A percentile compares a stretch with the other conserved stretches of the same genome.
Evolutionary conservation across 2,329 filamentous ascomycete species (phyloP).

Genomic region (Penicillium sp.): DNA sequence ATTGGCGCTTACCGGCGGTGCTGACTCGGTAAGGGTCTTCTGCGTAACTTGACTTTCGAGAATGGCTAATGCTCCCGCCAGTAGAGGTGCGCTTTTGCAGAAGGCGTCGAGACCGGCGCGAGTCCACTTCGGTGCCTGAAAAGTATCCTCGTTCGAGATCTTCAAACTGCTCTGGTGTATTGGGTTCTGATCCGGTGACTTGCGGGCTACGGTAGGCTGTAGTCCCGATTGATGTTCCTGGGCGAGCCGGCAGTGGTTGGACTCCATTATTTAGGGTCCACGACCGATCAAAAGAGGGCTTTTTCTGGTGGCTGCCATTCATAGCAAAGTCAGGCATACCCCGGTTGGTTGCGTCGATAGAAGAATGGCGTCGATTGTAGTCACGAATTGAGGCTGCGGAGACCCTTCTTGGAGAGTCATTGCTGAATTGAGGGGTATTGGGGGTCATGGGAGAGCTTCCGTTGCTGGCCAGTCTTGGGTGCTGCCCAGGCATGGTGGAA

Average conservation of each 20-base stretch:
- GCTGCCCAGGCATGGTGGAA: constrained; percentile 30
- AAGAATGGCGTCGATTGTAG: constrained; percentile 83
- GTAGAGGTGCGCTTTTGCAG: constrained; percentile 69
- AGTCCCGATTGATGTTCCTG: constrained; percentile 36
- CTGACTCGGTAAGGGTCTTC: constrained; percentile 72
- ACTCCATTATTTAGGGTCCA: constrained; percentile 56
- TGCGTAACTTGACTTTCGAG: constrained; percentile 73
- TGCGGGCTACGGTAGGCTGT: constrained; percentile 23
- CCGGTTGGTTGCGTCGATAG: constrained; percentile 67
- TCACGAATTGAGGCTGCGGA: constrained; percentile 82
- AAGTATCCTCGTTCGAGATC: constrained; percentile 91
- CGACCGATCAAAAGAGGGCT: constrained; percentile 59
- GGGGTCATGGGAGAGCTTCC: constrained; percentile 48
- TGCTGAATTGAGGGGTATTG: constrained; percentile 44
- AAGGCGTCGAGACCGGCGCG: constrained; percentile 69
- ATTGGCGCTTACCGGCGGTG: constrained; percentile 69
- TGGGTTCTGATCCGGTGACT: constrained; percentile 34
- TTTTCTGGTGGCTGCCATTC: constrained; percentile 53
- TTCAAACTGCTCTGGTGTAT: constrained; percentile 37
- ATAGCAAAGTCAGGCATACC: constrained; percentile 30
- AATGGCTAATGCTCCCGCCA: constrained; percentile 53
- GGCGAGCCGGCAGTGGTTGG: constrained; percentile 35
- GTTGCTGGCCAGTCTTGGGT: constrained; percentile 36
- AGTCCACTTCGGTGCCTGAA: constrained; percentile 82
- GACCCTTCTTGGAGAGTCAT: constrained; percentile 55